Conservation (phyloP, 2,329 filamentous ascomycete genomes). For the Colletotrichum spinosum region DNA sequence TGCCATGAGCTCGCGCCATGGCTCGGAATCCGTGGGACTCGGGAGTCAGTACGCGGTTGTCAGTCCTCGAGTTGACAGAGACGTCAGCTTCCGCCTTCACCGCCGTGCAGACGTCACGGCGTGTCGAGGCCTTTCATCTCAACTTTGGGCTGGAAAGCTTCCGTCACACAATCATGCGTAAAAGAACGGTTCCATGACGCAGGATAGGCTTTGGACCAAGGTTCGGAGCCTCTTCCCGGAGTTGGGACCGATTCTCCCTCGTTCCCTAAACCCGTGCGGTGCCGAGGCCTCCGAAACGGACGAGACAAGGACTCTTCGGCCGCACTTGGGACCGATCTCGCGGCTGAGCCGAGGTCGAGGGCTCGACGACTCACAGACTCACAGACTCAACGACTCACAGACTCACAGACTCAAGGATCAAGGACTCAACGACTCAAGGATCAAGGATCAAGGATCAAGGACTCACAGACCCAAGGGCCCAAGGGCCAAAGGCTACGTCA, state of each 20-base stretch:
- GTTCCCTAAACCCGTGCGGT: not conserved
- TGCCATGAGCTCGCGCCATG: not conserved
- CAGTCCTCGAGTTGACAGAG: too few relatives aligned
- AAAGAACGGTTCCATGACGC: not conserved
- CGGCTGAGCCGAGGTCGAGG: too few relatives aligned
- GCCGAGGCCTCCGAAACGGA: too few relatives aligned
- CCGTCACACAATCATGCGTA: not conserved
- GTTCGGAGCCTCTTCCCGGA: not conserved
- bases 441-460: too few relatives aligned
- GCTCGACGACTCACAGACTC: too few relatives aligned
- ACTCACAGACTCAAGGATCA: too few relatives aligned
- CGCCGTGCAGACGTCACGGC: not conserved
- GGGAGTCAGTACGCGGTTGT: not conserved
- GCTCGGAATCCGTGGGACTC: not conserved
- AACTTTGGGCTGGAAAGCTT: not conserved
- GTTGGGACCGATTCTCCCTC: not conserved
- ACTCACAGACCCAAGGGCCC: too few relatives aligned
- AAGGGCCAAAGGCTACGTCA: not conserved
- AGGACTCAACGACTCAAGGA: too few relatives aligned
- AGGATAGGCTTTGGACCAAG: not conserved
- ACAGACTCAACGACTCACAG: too few relatives aligned
- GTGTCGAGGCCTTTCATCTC: constrained; percentile 5
- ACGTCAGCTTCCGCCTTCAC: not conserved
- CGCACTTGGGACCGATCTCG: too few relatives aligned
- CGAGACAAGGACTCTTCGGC: too few relatives aligned